Evolutionary conservation across 2,329 filamentous ascomycete genomes (phyloP).

Genomic region (Penicillium sp.): DNA sequence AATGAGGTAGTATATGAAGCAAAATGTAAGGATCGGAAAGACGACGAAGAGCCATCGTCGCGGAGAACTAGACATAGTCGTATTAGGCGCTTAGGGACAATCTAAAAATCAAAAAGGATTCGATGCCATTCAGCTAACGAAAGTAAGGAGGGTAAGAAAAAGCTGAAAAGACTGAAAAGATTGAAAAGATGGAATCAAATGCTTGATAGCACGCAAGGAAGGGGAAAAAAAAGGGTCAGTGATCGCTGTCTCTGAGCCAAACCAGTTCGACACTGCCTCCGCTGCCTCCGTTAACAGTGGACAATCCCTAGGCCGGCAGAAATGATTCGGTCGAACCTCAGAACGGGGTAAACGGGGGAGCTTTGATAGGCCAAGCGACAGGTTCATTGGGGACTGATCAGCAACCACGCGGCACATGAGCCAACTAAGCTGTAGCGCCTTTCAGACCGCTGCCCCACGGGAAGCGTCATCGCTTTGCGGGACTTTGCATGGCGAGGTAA

Average conservation of each 20-base stretch:
- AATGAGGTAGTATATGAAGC: slow-evolving; percentile 21
- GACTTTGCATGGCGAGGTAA: slow-evolving; percentile 15
- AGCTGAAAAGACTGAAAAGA: neutral
- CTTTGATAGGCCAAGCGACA: slow-evolving; percentile 20
- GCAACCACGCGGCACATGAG: slow-evolving; percentile 24
- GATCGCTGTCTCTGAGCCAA: slow-evolving; percentile 14
- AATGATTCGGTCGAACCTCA: slow-evolving; percentile 14
- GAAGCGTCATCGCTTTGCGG: slow-evolving; percentile 26
- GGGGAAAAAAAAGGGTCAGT: slow-evolving; percentile 14
- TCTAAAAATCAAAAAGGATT: slow-evolving; percentile 6
- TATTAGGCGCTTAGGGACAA: slow-evolving; percentile 1
- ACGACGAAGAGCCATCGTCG: slow-evolving; percentile 27
- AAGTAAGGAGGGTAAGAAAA: neutral
- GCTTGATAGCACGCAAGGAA: slow-evolving; percentile 14
- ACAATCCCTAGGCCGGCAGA: slow-evolving; percentile 20
- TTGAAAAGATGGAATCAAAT: neutral
- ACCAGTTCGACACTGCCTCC: slow-evolving; percentile 12
- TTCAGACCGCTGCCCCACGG: slow-evolving; percentile 23
- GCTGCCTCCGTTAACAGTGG: slow-evolving; percentile 6
- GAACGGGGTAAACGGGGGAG: slow-evolving; percentile 7
- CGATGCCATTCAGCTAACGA: slow-evolving; percentile 4
- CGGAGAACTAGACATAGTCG: slow-evolving; percentile 22
- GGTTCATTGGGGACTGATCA: slow-evolving; percentile 21
- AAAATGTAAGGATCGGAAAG: slow-evolving; percentile 24
- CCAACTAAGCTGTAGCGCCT: slow-evolving; percentile 20